Evolutionary conservation across 768 basidiomycete species (phyloP), one percentile per base, ranked within the genome.

Genomic region (Boletus subcaerulescens): DNA sequence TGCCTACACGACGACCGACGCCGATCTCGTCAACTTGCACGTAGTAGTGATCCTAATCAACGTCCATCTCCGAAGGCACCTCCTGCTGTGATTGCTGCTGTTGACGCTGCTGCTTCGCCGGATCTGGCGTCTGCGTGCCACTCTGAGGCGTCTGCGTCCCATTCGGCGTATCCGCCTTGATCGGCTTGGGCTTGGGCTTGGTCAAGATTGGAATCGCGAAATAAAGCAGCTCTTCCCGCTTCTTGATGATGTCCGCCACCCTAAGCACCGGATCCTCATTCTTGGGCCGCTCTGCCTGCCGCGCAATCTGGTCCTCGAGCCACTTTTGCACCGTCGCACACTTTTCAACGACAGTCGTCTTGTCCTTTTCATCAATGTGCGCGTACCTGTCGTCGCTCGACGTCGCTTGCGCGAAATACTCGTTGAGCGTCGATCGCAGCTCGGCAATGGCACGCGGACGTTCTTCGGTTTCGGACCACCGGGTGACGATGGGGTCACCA

Each of bases 281-380:
- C 86, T 97, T 96, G 70, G 88, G 75, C 52, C 86, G 78, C 79
- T 98, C 96, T 9, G 82, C 79, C 80, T 98, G 97, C 62, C 86
- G 77, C 56, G 84, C 86, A 55, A 84, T 83, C 79, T 90, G 83
- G 78, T 99, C 95, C 66, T 97, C 91, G 53, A 99, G 81, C 97
- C 96, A 98, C 75, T 97, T 91, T 74, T 93, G 88, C 38, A 88
- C 77, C 11, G 86, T 93, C 48, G 91, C 97, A 53, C 86, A 86
- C 72, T 89, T 90, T 76, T 99, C 97, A 62, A 98, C 80, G 59
- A 94, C 84, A 45, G 75, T 69, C 75, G 93, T 83, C 73, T 86
- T 91, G 71, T 93, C 91, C 76, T 89, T 91, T 61, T 86, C 87
- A 58, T 88, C 86, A 61, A 98, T 93, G 78, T 98, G 97, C 13